Evolutionary conservation across 176 grass and related monocot species (phyloP), one percentile per base, ranked within the genome.

Genomic region (Luzula sylvatica): DNA sequence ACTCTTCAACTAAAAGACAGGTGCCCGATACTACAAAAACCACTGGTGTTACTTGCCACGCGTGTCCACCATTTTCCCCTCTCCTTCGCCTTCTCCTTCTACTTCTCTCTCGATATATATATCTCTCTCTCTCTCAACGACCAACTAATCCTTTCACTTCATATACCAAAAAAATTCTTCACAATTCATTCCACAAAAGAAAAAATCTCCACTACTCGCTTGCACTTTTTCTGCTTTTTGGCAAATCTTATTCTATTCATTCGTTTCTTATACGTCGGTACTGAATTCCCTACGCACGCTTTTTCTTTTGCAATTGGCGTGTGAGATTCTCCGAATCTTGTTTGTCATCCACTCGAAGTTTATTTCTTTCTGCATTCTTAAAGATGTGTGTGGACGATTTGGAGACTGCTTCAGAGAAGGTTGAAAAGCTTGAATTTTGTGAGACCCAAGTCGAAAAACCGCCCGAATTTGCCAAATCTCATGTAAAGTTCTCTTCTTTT

Each of bases 331-430:
- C 40, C 28, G 61, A 75, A 82, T 72, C 70, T 53, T 59, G 68
- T 63, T 46, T 40, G 27, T 47, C 61, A 68, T 53, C 65, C 50
- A 46, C 32, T 42, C 32, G 15, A 20, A 47, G 51, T 40, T 21
- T 17, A 43, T 65, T 26, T 20, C 18, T 19, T 40, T 70, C 53
- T 28, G 57, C 23, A 49, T n/a, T 9, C 62, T 46, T 7, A 26
- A 73, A 39, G 66, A 90, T 98, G 92, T 82, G 78, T 51, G 58
- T 90, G 68, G 82, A 98, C 42, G 86, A 75, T 23, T 58, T 83
- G 38, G 90, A 79, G 24, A 78, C 58, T 41, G 56, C 73, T 6
- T 27, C 54, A 23, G 75, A 45, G 44, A 69, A 47, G 41, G 44
- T 38, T 23, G 76, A 78, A 53, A 66, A 46, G 66, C 68, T 72